Conservation (phyloP, 371 early-diverging fungal genomes). For the Saksenaea oblongispora region DNA sequence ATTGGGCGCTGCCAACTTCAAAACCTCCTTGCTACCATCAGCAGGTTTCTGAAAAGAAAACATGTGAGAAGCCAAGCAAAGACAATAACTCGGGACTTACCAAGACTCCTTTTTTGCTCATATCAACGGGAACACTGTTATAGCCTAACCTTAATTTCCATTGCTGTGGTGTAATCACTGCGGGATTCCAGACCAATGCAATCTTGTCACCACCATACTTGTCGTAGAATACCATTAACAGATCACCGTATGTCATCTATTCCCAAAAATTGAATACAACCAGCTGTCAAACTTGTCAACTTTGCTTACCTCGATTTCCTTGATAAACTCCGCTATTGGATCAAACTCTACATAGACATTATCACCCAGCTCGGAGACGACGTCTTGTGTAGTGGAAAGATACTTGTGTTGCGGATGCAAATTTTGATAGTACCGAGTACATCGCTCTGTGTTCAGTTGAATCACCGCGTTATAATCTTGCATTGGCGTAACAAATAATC, state of each 20-base stretch:
- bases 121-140: conserved; percentile 61
- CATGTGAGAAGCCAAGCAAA: background rate
- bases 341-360: conserved; percentile 60
- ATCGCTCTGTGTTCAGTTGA: conserved; percentile 53
- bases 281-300: background rate
- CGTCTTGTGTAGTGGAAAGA: conserved; percentile 28
- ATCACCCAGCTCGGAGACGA: conserved; percentile 42
- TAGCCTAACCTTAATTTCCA: conserved; percentile 72
- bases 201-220: conserved; percentile 77
- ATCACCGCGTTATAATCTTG: conserved; percentile 70
- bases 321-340: conserved; percentile 60
- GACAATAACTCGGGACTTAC: conserved; percentile 27
- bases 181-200: conserved; percentile 73
- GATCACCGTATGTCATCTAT: conserved; percentile 50
- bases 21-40: conserved; percentile 38
- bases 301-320: conserved; percentile 58
- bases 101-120: conserved; percentile 53
- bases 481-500: conserved; percentile 71
- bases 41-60: conserved; percentile 41
- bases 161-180: conserved; percentile 46
- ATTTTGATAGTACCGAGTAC: conserved; percentile 66
- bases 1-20: conserved; percentile 64
- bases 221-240: conserved; percentile 72
- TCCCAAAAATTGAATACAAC: background rate
- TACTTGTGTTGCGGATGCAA: conserved; percentile 47